Conservation (phyloP, 2,329 filamentous ascomycete genomes). For the Ilyonectria robusta region DNA sequence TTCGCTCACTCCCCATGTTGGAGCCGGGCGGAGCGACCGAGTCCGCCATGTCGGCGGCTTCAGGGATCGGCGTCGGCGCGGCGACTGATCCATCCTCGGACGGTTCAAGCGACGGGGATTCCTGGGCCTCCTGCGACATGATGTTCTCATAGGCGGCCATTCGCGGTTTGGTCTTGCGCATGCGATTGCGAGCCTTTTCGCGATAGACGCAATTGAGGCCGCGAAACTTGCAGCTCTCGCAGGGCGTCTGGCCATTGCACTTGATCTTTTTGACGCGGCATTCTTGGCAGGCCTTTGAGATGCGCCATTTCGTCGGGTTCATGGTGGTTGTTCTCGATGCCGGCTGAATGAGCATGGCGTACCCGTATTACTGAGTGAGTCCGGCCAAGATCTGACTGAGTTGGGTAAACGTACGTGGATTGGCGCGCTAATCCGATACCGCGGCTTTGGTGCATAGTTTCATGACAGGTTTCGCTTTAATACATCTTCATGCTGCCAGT, state of each 20-base stretch:
- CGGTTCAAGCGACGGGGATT: slow-evolving; percentile 35
- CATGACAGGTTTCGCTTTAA: slow-evolving; percentile 5
- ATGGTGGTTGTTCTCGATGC: slow-evolving; percentile 32
- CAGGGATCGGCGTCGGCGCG: slow-evolving; percentile 36
- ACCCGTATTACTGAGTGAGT: slow-evolving; percentile 35
- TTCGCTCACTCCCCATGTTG: slow-evolving; percentile 42
- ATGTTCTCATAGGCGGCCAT: slow-evolving; percentile 42
- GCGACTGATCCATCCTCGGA: slow-evolving; percentile 42
- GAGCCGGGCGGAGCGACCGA: slow-evolving; percentile 26
- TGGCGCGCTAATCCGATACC: slow-evolving; percentile 6
- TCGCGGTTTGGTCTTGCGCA: slow-evolving; percentile 44
- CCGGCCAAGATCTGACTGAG: slow-evolving; percentile 11
- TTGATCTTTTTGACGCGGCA: slow-evolving; percentile 52
- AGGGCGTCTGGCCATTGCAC: slow-evolving; percentile 51
- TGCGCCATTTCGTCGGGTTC: slow-evolving; percentile 50
- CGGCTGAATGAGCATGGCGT: slow-evolving; percentile 32
- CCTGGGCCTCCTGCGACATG: slow-evolving; percentile 38
- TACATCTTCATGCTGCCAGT: not conserved
- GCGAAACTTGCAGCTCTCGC: slow-evolving; percentile 47
- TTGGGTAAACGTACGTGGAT: slow-evolving; percentile 15
- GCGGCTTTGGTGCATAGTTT: slow-evolving; percentile 19
- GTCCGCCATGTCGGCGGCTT: slow-evolving; percentile 21
- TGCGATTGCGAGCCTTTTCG: slow-evolving; percentile 50
- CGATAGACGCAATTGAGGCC: slow-evolving; percentile 50
- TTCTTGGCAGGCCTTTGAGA: slow-evolving; percentile 53